Conservation (phyloP, 208 protist genomes). For the Jaenimonas drosophilae region DNA sequence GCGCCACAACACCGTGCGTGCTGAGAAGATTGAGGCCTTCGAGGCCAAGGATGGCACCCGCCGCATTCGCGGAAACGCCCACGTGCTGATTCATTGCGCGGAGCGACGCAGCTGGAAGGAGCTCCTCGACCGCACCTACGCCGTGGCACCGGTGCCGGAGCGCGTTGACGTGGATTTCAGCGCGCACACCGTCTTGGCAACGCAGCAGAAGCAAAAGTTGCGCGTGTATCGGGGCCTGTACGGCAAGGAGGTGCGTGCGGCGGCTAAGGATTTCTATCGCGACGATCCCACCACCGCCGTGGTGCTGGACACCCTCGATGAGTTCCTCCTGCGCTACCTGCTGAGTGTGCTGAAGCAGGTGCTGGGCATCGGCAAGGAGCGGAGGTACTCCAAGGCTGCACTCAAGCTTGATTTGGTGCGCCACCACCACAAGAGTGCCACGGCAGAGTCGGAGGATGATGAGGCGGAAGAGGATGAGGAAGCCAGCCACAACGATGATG, state of each 20-base stretch:
- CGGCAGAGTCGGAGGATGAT: too few relatives aligned
- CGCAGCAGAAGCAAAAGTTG: constrained; percentile 87
- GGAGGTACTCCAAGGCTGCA: constrained; percentile 40
- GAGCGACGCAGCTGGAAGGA: constrained; percentile 35
- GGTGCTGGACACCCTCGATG: constrained; percentile 85
- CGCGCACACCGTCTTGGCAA: constrained; percentile 74
- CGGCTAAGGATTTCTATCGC: constrained; percentile 79
- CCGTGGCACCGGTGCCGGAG: constrained; percentile 63
- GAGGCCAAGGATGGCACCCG: constrained; percentile 84
- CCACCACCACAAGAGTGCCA: constrained; percentile 10
- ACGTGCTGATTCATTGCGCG: constrained; percentile 48
- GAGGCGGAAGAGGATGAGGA: too few relatives aligned
- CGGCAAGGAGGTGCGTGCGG: constrained; percentile 63
- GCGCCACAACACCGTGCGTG: constrained; percentile 64
- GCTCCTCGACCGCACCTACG: constrained; percentile 60
- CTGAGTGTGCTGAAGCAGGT: constrained; percentile 79
- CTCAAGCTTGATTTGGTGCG: constrained; percentile 77
- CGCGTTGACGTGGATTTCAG: constrained; percentile 83
- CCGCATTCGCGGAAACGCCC: constrained; percentile 71
- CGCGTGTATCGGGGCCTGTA: constrained; percentile 76
- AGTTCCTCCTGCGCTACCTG: constrained; percentile 81
- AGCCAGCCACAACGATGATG: background rate
- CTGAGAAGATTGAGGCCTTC: constrained; percentile 74
- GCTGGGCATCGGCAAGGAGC: constrained; percentile 79
- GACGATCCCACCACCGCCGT: constrained; percentile 74